Percentiles rank a stretch among this genome's conserved stretches.
Evolutionary conservation across 2,329 filamentous ascomycete species (phyloP).

Genomic region (Penicillium oxalicum): DNA sequence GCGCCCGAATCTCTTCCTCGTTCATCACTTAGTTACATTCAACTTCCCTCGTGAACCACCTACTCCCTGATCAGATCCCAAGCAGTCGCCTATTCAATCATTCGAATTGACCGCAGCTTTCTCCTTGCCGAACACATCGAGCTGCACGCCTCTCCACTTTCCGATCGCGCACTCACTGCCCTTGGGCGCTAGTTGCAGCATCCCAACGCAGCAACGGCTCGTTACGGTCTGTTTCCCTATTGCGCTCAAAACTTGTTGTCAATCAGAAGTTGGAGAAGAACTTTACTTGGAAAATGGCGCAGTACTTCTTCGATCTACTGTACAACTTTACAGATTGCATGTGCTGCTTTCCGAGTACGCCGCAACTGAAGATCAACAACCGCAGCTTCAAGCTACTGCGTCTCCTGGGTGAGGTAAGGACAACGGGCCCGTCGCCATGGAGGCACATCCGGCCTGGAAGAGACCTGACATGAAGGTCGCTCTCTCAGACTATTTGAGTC

Average conservation of each 20-base stretch:
- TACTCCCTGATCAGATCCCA: no score
- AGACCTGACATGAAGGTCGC: no score
- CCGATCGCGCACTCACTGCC: not conserved
- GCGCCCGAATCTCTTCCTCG: not conserved
- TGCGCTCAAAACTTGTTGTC: not conserved
- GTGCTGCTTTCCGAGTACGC: slow-evolving; percentile 90
- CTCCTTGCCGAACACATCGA: not conserved
- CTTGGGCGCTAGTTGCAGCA: not conserved
- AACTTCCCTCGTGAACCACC: not conserved
- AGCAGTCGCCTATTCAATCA: slow-evolving; percentile 2
- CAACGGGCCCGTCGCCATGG: not conserved
- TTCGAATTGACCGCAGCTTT: not conserved
- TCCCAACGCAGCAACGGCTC: not conserved
- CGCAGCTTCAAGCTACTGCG: slow-evolving; percentile 94
- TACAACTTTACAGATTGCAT: slow-evolving; percentile 93
- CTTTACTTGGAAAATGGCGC: slow-evolving; percentile 54
- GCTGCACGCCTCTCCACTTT: not conserved
- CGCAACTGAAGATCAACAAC: slow-evolving; percentile 90
- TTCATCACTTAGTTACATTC: not conserved
- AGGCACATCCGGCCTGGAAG: no score
- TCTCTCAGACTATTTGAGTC: no score
- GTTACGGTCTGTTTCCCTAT: not conserved
- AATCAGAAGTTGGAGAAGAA: not conserved
- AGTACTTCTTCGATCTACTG: slow-evolving; percentile 79
- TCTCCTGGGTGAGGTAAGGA: slow-evolving; percentile 75